Conservation (phyloP, 2,329 filamentous ascomycete species). For the Hawksworthiomyces lignivorus region DNA sequence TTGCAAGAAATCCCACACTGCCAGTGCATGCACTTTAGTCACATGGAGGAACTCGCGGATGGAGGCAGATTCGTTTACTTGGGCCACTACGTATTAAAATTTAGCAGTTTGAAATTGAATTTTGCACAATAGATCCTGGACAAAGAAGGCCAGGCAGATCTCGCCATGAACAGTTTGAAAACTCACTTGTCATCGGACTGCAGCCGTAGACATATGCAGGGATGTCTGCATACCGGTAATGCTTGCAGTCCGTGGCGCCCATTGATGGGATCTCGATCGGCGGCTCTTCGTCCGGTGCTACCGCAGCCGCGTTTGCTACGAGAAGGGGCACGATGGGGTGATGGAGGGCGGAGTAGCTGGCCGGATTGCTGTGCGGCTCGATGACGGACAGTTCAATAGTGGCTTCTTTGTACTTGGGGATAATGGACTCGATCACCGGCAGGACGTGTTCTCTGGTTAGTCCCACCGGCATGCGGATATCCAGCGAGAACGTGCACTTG, state of each 20-base stretch:
- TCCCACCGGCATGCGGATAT: constrained; percentile 10
- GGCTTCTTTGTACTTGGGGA: not conserved
- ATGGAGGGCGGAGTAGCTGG: constrained; percentile 5
- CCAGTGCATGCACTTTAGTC: constrained; percentile 9
- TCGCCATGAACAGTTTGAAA: no score
- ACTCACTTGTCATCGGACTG: constrained; percentile 7
- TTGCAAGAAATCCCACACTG: not conserved
- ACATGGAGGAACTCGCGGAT: constrained; percentile 10
- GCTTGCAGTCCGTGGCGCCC: constrained; percentile 13
- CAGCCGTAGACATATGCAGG: constrained; percentile 9
- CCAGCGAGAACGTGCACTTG: constrained; percentile 1
- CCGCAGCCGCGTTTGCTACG: constrained; percentile 1
- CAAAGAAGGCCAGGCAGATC: not conserved
- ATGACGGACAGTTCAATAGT: constrained; percentile 4
- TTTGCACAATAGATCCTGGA: no score
- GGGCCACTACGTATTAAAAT: constrained; percentile 5
- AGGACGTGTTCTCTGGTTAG: constrained; percentile 3
- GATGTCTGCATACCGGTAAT: constrained; percentile 10
- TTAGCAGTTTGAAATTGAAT: no score
- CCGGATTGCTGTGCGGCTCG: constrained; percentile 11
- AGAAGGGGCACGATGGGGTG: constrained; percentile 6
- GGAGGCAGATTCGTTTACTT: constrained; percentile 12
- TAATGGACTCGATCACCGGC: not conserved
- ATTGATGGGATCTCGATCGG: constrained; percentile 11
- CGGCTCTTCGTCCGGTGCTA: not conserved